Percentiles rank a stretch among this genome's conserved stretches.
These are phyloP conservation scores for Linnemannia elongata DNA, from an alignment of 192 early-diverging fungal species.

Conservation along the genomic window DNA sequence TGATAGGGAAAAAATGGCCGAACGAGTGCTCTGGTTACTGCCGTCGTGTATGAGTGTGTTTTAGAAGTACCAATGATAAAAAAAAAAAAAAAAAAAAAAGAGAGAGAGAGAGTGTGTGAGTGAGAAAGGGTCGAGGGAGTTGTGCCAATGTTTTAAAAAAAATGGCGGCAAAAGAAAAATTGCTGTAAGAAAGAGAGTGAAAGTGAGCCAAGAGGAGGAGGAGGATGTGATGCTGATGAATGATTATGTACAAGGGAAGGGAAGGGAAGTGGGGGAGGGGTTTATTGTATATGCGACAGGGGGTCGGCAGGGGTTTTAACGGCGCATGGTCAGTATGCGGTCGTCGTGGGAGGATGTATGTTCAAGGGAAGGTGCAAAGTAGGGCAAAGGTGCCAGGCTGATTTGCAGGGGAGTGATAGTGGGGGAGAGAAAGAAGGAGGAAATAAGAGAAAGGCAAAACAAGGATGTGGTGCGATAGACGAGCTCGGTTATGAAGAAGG, in stretches of 20 bases:
- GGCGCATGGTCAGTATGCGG: constrained; percentile 15
- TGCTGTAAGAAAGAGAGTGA: background rate
- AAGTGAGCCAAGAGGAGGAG: background rate
- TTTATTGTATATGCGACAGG: background rate
- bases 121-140: background rate
- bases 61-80: constrained; percentile 25
- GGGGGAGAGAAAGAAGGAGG: background rate
- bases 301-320: background rate
- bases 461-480: background rate
- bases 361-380: background rate
- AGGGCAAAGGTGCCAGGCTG: background rate
- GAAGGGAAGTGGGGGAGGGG: background rate
- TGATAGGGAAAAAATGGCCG: background rate
- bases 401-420: background rate
- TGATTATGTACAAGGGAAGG: background rate
- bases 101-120: too few species aligned
- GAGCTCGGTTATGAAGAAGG: background rate
- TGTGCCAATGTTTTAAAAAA: constrained; percentile 18
- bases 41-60: too few species aligned
- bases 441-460: background rate
- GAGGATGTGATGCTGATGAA: constrained; percentile 10
- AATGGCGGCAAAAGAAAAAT: constrained; percentile 29
- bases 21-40: background rate
- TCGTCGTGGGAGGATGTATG: constrained; percentile 1
- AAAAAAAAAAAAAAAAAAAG: constrained; percentile 10